Evolutionary conservation across 2,329 filamentous ascomycete species (phyloP).

Genomic region (Pestalotiopsis sp.): DNA sequence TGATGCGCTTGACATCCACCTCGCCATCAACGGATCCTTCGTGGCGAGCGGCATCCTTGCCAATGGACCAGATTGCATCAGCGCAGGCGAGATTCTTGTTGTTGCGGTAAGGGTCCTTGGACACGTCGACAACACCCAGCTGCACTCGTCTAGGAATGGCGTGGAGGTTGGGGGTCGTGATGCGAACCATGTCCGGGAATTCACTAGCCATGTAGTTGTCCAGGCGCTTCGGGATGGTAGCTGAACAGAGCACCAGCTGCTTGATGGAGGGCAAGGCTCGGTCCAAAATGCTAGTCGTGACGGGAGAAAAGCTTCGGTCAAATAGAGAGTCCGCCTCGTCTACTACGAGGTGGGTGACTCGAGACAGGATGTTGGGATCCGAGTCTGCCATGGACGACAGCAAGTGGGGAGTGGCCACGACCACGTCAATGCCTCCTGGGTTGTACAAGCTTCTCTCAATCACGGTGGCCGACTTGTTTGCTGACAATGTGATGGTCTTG

Average conservation of each 20-base stretch:
- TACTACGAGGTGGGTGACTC: slow-evolving; percentile 83
- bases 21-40: slow-evolving; percentile 58
- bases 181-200: slow-evolving; percentile 81
- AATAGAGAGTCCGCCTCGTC: slow-evolving; percentile 97
- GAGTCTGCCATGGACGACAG: slow-evolving; percentile 84
- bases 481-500: slow-evolving; percentile 80
- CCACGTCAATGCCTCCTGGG: slow-evolving; percentile 77
- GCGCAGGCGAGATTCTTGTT: slow-evolving; percentile 94
- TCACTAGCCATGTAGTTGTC: slow-evolving; percentile 81
- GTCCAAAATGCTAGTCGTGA: slow-evolving; percentile 82
- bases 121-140: slow-evolving; percentile 88
- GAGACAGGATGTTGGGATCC: slow-evolving; percentile 90
- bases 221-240: slow-evolving; percentile 88
- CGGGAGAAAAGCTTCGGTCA: slow-evolving; percentile 87
- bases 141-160: slow-evolving; percentile 94
- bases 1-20: slow-evolving; percentile 77
- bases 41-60: slow-evolving; percentile 68
- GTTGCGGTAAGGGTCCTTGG: slow-evolving; percentile 89
- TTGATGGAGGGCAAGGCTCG: slow-evolving; percentile 78
- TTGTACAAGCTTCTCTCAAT: slow-evolving; percentile 87
- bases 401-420: slow-evolving; percentile 88
- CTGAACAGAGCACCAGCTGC: slow-evolving; percentile 90
- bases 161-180: slow-evolving; percentile 94
- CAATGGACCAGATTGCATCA: slow-evolving; percentile 92
- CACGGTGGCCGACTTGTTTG: slow-evolving; percentile 72